phyloP scores from a whole-genome alignment of 1,284 basidiomycete species.

The Sanghuangporus sanghuang region DNA sequence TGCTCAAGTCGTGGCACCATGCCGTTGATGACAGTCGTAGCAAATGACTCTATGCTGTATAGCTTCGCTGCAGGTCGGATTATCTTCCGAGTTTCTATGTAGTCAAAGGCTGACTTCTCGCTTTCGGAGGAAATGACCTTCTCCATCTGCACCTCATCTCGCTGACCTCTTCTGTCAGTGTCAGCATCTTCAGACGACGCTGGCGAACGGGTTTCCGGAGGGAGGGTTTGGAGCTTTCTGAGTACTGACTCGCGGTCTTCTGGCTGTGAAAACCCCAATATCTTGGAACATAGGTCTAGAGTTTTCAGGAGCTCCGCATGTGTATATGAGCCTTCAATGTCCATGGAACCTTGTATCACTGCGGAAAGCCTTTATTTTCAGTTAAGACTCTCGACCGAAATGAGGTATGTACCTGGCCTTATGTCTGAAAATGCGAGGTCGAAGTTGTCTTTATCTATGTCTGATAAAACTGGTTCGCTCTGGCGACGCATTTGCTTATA shows the following conservation, averaged over 20 bases:
- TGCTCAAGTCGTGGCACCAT: constrained; percentile 27
- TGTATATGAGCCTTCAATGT: constrained; percentile 57
- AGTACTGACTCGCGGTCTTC: constrained; percentile 30
- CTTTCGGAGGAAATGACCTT: constrained; percentile 10
- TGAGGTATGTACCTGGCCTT: constrained; percentile 27
- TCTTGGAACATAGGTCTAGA: constrained; percentile 35
- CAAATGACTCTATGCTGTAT: constrained; percentile 29
- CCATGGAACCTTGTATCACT: constrained; percentile 58
- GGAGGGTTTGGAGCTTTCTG: constrained; percentile 10
- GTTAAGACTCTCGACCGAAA: not conserved
- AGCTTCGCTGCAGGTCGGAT: constrained; percentile 33
- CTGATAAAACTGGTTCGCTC: constrained; percentile 41
- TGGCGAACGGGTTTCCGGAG: not conserved
- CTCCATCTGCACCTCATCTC: not conserved
- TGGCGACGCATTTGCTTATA: constrained; percentile 59
- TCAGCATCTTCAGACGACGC: not conserved
- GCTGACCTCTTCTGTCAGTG: not conserved
- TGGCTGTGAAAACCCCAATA: constrained; percentile 34
- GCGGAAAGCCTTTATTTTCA: not conserved
- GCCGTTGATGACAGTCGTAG: constrained; percentile 32
- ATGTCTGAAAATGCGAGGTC: constrained; percentile 55
- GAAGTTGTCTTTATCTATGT: constrained; percentile 54
- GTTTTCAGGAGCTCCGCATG: constrained; percentile 59
- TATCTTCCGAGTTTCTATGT: constrained; percentile 35
- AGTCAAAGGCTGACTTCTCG: constrained; percentile 30